Percentiles rank a stretch among this genome's conserved stretches.
phyloP scores from a whole-genome alignment of 129 eudicot species.

The Solidago caesia region DNA sequence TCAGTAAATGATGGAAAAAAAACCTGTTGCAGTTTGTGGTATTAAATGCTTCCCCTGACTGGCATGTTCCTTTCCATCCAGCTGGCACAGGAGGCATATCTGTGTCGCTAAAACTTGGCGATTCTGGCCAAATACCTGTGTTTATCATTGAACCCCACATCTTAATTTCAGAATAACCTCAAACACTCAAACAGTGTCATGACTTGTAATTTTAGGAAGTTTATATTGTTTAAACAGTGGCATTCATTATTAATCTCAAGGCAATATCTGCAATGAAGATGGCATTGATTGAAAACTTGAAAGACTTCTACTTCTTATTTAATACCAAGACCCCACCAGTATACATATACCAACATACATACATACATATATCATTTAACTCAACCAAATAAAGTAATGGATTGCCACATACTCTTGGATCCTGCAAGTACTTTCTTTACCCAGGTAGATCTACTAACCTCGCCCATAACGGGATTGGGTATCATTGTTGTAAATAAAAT shows the following conservation, averaged over 20 bases:
- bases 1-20: conserved; percentile 13
- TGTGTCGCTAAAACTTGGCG: conserved; percentile 71
- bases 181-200: neutral
- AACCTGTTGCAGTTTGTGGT: conserved; percentile 82
- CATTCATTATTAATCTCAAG: neutral
- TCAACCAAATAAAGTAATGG: no score
- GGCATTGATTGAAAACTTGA: conserved; percentile 20
- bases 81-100: conserved; percentile 86
- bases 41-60: conserved; percentile 85
- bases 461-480: neutral
- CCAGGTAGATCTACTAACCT: no score
- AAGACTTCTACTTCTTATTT: neutral
- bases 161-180: conserved; percentile 5
- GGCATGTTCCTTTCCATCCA: conserved; percentile 81
- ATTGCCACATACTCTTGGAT: no score
- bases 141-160: conserved; percentile 23
- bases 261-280: conserved; percentile 23
- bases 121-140: conserved; percentile 93
- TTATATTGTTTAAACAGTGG: conserved; percentile 1
- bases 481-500: neutral
- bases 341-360: neutral
- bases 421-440: neutral
- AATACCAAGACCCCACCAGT: conserved; percentile 9
- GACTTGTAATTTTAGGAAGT: conserved; percentile 4
- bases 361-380: neutral